These are phyloP conservation scores for Marsdenia floribunda DNA, from an alignment of 257 asterid genomes.

Conservation along the genomic window DNA sequence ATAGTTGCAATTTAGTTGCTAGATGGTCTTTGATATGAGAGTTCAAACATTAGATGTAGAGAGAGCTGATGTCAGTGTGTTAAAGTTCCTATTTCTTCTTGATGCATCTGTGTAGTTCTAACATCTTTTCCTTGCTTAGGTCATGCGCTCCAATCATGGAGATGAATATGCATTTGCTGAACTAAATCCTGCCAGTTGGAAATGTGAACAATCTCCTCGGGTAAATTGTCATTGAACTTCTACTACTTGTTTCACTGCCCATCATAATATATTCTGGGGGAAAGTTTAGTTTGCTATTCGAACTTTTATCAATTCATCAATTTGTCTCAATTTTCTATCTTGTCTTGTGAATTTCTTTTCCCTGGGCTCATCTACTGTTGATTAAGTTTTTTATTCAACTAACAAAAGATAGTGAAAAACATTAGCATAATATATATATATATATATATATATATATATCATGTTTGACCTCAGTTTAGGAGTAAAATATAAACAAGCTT, in stretches of 20 bases:
- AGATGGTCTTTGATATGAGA: neutral
- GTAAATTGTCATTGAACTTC: conserved; percentile 26
- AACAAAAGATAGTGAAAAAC: neutral
- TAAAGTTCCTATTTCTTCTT: neutral
- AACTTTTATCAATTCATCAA: neutral
- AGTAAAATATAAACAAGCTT: too few relatives aligned
- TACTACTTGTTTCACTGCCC: neutral
- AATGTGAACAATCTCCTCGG: conserved; percentile 51
- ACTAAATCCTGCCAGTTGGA: conserved; percentile 72
- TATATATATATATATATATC: neutral
- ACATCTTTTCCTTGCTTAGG: conserved; percentile 35
- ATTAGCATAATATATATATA: neutral
- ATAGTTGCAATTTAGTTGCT: too few relatives aligned
- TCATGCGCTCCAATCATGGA: conserved; percentile 73
- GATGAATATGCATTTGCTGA: conserved; percentile 51
- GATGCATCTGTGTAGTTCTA: neutral
- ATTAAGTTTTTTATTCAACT: neutral
- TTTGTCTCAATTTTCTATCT: neutral
- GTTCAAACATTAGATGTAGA: neutral
- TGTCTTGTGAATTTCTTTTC: neutral
- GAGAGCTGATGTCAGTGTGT: neutral
- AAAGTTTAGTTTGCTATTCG: neutral
- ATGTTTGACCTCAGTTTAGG: neutral
- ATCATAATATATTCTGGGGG: neutral
- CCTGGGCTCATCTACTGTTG: neutral